Conservation (phyloP, 768 basidiomycete species). For the Chalciporus chontae region DNA sequence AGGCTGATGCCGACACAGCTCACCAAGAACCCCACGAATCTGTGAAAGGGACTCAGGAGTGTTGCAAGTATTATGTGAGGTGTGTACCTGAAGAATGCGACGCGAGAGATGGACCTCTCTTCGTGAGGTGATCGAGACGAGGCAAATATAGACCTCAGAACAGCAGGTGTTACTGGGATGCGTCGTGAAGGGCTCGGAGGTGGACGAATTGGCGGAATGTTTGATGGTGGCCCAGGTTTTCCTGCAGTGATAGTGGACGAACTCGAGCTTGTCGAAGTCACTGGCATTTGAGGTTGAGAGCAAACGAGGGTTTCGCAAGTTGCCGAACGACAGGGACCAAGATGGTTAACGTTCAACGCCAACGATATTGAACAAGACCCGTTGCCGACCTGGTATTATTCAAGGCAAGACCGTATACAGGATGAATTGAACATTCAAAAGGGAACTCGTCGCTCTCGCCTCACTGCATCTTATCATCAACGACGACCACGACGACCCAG, state of each 20-base stretch:
- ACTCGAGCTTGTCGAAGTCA: slow-evolving; percentile 43
- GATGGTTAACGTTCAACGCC: no score
- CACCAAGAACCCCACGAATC: slow-evolving; percentile 78
- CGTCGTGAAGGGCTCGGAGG: slow-evolving; percentile 50
- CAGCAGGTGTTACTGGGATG: slow-evolving; percentile 81
- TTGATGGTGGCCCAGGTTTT: slow-evolving; percentile 9
- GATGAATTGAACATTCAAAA: neutral
- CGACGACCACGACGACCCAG: neutral
- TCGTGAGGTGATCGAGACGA: slow-evolving; percentile 80
- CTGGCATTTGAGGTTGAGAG: slow-evolving; percentile 1
- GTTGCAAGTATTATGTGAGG: no score
- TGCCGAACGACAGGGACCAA: slow-evolving; percentile 16
- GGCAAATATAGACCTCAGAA: slow-evolving; percentile 79
- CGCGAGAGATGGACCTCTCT: slow-evolving; percentile 78
- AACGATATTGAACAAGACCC: neutral
- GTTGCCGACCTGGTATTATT: neutral
- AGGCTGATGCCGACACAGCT: slow-evolving; percentile 81
- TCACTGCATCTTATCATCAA: neutral
- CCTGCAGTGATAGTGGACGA: slow-evolving; percentile 49
- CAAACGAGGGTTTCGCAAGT: slow-evolving; percentile 14
- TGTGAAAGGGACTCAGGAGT: slow-evolving; percentile 23
- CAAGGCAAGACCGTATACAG: neutral
- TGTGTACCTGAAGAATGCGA: slow-evolving; percentile 79
- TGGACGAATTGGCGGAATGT: slow-evolving; percentile 33
- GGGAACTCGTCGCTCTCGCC: neutral